Conservation (phyloP, 176 grass and related monocot species). For the Microstegium vimineum region DNA sequence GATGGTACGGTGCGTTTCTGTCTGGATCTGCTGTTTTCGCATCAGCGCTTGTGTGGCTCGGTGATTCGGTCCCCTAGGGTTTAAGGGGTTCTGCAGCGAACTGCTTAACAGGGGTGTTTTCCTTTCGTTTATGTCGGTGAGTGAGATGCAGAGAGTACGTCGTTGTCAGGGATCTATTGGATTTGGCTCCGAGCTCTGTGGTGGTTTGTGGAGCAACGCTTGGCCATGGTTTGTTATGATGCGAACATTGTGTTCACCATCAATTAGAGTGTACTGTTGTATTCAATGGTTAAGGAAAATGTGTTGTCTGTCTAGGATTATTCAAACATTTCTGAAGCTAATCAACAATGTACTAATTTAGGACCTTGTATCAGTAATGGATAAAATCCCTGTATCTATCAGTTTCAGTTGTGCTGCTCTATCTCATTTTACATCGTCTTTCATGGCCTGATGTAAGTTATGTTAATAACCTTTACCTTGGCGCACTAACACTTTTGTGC, state of each 20-base stretch:
- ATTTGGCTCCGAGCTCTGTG: not conserved
- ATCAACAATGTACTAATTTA: not conserved
- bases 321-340: not conserved
- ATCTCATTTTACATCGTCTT: not conserved
- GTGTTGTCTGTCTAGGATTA: not conserved
- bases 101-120: not conserved
- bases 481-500: not conserved
- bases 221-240: not conserved
- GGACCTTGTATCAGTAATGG: not conserved
- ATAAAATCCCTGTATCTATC: not conserved
- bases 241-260: not conserved
- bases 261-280: not conserved
- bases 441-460: not conserved
- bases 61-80: not conserved
- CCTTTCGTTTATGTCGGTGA: not conserved
- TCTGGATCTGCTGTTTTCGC: not conserved
- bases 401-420: not conserved
- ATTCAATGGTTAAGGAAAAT: not conserved
- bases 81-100: slow-evolving; percentile 11
- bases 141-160: not conserved
- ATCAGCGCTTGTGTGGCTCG: not conserved
- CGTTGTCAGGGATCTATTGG: not conserved
- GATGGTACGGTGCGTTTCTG: not conserved
- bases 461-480: not conserved
- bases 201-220: not conserved